Base-by-base conservation (phyloP, 2,329 filamentous ascomycete genomes). In the Xylariaceae sp. region DNA sequence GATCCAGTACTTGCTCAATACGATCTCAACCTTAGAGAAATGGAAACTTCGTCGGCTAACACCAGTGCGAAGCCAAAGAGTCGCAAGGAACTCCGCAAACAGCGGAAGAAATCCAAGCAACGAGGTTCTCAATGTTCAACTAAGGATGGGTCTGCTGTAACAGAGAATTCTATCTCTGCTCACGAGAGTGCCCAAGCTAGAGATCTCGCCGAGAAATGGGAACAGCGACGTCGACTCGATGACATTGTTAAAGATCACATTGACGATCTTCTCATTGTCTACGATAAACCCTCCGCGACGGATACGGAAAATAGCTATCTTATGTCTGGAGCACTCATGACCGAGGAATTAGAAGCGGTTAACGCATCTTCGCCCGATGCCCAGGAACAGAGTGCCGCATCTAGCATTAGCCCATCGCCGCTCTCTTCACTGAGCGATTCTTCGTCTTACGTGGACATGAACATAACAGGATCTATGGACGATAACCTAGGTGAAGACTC, bases 321-420 rank as follows among this genome's bases (percentile, higher is more conserved):
- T 26, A 65, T 66, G 65, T 61, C 62, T 40, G 62, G 62, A 29
- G 50, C 26, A n/a, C 46, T 59, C 6, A 20, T 44, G 19, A 26
- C 12, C 41, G 20, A 44, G 44, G 10, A 29, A 29, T 21, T 37
- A 7, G 3, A 16, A 20, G 18, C n/a, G 44, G 48, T 51, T 21
- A 48, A 40, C 20, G 21, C 12, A n/a, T 41, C 40, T 5, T 41
- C 26, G 10, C 26, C 10, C 26, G 10, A 10, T 10, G 5, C 6
- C 10, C 5, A 29, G 10, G 26, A 29, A 29, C 26, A 29, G 26
- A 10, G 6, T 29, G 10, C 10, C 10, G 10, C 26, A 10, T 29
- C 26, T 29, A 5, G 26, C 10, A 10, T 6, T 29, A 29, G 26
- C 26, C 10, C 26, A 29, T 29, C 26, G 10, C 10, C 26, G 10